These are phyloP conservation scores for Trichophyton simii DNA, from an alignment of 2,329 filamentous ascomycete genomes.

Conservation along the genomic window DNA sequence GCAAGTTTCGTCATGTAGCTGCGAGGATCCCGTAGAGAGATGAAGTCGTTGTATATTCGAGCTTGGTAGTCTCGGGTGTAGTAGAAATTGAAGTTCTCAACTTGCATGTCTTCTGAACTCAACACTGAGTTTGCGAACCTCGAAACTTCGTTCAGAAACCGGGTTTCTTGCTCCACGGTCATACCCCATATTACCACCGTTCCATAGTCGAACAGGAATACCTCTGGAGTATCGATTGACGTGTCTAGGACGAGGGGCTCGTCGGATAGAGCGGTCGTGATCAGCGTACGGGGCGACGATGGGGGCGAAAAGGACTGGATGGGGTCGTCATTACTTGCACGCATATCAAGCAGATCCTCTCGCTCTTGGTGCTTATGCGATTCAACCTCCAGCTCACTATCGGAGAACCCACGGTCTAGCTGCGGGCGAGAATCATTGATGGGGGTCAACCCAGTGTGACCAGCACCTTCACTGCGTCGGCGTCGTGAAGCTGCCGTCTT, in stretches of 20 bases:
- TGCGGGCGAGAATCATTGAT: neutral
- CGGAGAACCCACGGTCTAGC: conserved; percentile 32
- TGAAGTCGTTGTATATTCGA: conserved; percentile 98
- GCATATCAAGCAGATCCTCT: conserved; percentile 53
- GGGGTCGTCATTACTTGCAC: conserved; percentile 22
- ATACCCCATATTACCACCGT: conserved; percentile 98
- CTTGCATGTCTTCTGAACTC: conserved; percentile 76
- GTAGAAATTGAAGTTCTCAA: conserved; percentile 98
- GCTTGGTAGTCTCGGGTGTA: conserved; percentile 97
- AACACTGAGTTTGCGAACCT: conserved; percentile 92
- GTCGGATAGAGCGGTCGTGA: conserved; percentile 19
- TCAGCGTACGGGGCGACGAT: conserved; percentile 11
- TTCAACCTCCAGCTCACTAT: conserved; percentile 58
- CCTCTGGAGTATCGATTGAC: conserved; percentile 77
- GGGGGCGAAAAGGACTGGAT: conserved; percentile 6
- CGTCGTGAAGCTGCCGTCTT: conserved; percentile 18
- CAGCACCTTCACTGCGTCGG: neutral
- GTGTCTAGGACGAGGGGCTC: conserved; percentile 63
- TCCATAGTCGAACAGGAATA: conserved; percentile 95
- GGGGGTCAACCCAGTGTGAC: neutral
- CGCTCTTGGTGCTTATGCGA: conserved; percentile 44
- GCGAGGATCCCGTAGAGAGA: conserved; percentile 80
- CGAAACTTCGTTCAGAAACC: conserved; percentile 83
- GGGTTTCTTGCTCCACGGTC: conserved; percentile 75
- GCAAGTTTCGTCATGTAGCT: conserved; percentile 98